A percentile compares a stretch with the other conserved stretches of the same genome.
Conservation (phyloP, 768 basidiomycete species). For the Cystobasidiopsis lactophilus region DNA sequence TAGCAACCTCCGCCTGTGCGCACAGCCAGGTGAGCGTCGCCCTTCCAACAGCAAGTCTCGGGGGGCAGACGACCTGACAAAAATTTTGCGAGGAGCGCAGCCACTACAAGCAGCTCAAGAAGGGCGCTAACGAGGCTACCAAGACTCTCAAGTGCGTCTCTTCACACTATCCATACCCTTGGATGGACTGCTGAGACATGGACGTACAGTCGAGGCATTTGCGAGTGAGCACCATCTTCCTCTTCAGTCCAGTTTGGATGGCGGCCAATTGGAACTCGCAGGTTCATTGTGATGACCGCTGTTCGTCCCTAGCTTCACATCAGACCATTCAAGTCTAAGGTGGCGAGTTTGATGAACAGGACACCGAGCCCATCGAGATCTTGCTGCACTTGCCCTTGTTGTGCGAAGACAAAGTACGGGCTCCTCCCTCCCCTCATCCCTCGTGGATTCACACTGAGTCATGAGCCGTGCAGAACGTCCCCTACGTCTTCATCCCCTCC, state of each 20-base stretch:
- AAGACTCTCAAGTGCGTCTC: slow-evolving; percentile 43
- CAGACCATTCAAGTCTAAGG: slow-evolving; percentile 22
- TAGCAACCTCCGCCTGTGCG: neutral
- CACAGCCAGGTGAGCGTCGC: neutral
- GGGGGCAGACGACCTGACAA: neutral
- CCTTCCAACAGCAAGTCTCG: neutral
- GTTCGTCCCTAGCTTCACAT: too few relatives aligned
- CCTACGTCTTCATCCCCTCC: slow-evolving; percentile 81
- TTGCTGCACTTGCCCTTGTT: slow-evolving; percentile 86
- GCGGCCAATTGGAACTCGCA: too few relatives aligned
- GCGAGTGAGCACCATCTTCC: too few relatives aligned
- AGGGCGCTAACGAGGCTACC: slow-evolving; percentile 97
- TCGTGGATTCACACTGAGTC: neutral
- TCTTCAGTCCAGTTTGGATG: too few relatives aligned
- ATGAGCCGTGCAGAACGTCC: slow-evolving; percentile 50
- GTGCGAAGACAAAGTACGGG: slow-evolving; percentile 72
- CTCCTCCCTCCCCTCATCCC: neutral
- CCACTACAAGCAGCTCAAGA: slow-evolving; percentile 97
- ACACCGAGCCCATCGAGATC: slow-evolving; percentile 95
- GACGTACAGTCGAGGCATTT: too few relatives aligned
- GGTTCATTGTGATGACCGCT: slow-evolving; percentile 72
- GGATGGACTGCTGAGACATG: too few relatives aligned
- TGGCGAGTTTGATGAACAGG: slow-evolving; percentile 19
- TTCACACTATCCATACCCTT: neutral
- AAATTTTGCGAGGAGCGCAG: slow-evolving; percentile 20